A percentile compares a stretch with the other conserved stretches of the same genome.
phyloP scores from a whole-genome alignment of 2,329 filamentous ascomycete species.

The Fusarium duplospermum region DNA sequence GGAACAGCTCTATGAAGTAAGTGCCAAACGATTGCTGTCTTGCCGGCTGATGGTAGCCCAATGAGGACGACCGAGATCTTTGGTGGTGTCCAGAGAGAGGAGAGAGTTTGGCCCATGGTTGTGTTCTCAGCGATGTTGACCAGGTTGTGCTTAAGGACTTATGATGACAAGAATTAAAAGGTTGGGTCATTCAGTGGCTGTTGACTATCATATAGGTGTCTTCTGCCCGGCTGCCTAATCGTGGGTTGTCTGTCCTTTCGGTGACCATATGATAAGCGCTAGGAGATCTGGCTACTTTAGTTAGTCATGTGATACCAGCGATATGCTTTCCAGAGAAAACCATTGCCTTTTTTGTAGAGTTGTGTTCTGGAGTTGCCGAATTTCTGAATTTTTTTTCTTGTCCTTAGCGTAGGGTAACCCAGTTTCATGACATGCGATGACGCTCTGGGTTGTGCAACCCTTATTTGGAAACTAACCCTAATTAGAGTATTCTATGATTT shows the following conservation, averaged over 20 bases:
- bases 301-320: not conserved
- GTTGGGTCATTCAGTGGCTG: not conserved
- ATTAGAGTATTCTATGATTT: too few species aligned
- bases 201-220: not conserved
- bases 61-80: not conserved
- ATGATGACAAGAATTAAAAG: not conserved
- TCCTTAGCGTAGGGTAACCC: not conserved
- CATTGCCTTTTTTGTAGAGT: not conserved
- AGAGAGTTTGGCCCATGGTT: slow-evolving; percentile 8
- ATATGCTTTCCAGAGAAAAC: too few species aligned
- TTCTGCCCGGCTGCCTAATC: not conserved
- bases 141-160: not conserved
- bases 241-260: not conserved
- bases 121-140: not conserved
- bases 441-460: not conserved
- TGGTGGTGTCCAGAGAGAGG: not conserved
- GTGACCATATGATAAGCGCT: not conserved
- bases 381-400: too few species aligned
- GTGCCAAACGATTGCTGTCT: not conserved
- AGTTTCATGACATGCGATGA: not conserved
- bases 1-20: not conserved
- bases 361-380: not conserved
- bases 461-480: not conserved
- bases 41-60: not conserved
- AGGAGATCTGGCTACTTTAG: not conserved